phyloP scores from a whole-genome alignment of 1,284 basidiomycete genomes.

The Tilletia caries region DNA sequence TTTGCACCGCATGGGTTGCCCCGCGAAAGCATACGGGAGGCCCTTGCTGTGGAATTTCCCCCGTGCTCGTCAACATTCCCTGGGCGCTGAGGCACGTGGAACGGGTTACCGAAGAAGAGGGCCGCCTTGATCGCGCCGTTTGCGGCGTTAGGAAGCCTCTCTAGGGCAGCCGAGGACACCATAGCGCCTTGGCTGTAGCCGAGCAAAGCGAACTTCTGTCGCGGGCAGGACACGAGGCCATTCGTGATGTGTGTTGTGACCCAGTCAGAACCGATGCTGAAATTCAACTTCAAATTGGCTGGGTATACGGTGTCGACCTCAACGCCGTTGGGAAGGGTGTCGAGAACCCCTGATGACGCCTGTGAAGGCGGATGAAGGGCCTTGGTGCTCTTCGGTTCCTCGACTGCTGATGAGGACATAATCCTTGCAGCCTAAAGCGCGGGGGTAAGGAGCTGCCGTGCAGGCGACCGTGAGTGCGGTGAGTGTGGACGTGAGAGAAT shows the following conservation, averaged over 20 bases:
- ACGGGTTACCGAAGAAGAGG: neutral
- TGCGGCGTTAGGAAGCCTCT: neutral
- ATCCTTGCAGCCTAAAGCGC: slow-evolving; percentile 1
- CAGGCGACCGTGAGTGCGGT: too few species aligned
- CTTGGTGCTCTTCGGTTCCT: neutral
- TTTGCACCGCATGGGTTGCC: neutral
- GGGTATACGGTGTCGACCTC: slow-evolving; percentile 10
- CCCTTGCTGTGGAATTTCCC: neutral
- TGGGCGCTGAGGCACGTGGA: neutral
- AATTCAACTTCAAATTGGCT: neutral
- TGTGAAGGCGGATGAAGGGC: neutral
- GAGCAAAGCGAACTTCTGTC: neutral
- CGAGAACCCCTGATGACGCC: neutral
- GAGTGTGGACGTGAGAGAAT: too few species aligned
- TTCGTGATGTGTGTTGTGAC: neutral
- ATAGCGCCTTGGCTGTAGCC: neutral
- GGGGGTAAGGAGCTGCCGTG: too few species aligned
- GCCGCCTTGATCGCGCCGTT: neutral
- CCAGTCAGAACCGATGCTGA: neutral
- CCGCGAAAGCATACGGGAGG: neutral
- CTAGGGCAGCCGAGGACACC: neutral
- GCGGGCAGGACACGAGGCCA: neutral
- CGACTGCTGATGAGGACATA: neutral
- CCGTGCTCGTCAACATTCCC: neutral
- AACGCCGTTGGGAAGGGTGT: neutral